Evolutionary conservation across 108 stramenopile genomes (phyloP).

Genomic region (Pseudonitzschia multiseries): DNA sequence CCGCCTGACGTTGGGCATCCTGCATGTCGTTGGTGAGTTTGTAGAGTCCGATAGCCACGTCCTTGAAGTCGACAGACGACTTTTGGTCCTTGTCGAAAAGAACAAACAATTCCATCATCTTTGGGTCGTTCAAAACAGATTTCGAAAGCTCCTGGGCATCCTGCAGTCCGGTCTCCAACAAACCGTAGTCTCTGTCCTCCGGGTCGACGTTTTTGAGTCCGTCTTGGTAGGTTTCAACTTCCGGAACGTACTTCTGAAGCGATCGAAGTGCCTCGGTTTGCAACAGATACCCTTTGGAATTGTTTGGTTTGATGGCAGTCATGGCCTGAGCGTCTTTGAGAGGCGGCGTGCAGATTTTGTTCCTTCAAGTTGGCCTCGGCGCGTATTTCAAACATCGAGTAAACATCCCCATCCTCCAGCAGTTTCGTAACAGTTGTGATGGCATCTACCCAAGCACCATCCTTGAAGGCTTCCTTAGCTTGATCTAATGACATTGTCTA

Average conservation of each 20-base stretch:
- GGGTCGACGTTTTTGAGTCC: slow-evolving; percentile 28
- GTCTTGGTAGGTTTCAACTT: slow-evolving; percentile 31
- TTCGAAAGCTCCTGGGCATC: slow-evolving; percentile 21
- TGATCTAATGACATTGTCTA: not conserved
- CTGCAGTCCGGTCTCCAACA: slow-evolving; percentile 4
- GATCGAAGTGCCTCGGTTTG: slow-evolving; percentile 28
- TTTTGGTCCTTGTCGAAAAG: slow-evolving; percentile 44
- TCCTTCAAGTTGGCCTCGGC: slow-evolving; percentile 24
- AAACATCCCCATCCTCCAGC: slow-evolving; percentile 18
- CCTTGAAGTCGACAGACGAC: slow-evolving; percentile 43
- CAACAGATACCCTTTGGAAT: slow-evolving; percentile 28
- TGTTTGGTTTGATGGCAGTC: slow-evolving; percentile 24
- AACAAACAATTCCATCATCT: slow-evolving; percentile 43
- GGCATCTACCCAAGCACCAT: slow-evolving; percentile 29
- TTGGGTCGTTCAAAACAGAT: slow-evolving; percentile 36
- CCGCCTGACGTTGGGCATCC: slow-evolving; percentile 36
- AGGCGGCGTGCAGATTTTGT: slow-evolving; percentile 20
- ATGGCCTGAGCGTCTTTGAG: slow-evolving; percentile 34
- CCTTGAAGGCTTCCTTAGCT: slow-evolving; percentile 35
- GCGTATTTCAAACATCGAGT: slow-evolving; percentile 31
- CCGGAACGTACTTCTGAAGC: slow-evolving; percentile 27
- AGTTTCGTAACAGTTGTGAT: slow-evolving; percentile 9
- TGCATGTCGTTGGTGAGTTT: slow-evolving; percentile 40
- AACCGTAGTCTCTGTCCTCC: not conserved
- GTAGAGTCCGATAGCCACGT: slow-evolving; percentile 47